These are phyloP conservation scores for Globisporangium spinosum DNA, from an alignment of 352 stramenopile genomes.

Conservation along the genomic window DNA sequence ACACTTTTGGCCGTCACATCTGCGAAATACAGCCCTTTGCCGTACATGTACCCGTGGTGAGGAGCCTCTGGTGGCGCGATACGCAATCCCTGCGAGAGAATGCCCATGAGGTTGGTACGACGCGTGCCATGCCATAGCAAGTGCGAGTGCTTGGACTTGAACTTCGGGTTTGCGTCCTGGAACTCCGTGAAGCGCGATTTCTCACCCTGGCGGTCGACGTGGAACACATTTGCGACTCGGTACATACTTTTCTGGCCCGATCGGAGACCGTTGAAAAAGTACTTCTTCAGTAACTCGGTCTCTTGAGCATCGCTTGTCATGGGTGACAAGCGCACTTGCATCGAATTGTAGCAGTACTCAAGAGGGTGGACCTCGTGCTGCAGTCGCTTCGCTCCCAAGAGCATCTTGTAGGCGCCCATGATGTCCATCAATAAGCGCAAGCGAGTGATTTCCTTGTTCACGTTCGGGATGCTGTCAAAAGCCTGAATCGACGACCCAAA, in stretches of 20 bases:
- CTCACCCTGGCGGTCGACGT: conserved; percentile 60
- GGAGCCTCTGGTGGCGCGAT: conserved; percentile 83
- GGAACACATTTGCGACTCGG: conserved; percentile 61
- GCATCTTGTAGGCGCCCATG: conserved; percentile 74
- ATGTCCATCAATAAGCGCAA: conserved; percentile 64
- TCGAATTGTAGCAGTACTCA: conserved; percentile 75
- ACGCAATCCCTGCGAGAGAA: conserved; percentile 79
- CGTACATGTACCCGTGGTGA: conserved; percentile 78
- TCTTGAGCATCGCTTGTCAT: conserved; percentile 31
- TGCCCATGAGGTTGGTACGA: conserved; percentile 83
- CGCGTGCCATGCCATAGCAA: conserved; percentile 85
- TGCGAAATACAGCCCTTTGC: conserved; percentile 86
- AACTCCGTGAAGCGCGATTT: conserved; percentile 44
- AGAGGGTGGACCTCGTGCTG: conserved; percentile 44
- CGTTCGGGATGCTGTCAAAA: conserved; percentile 50
- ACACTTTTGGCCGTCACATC: conserved; percentile 77
- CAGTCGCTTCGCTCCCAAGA: conserved; percentile 52
- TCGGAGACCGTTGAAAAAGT: conserved; percentile 59
- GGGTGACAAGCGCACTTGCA: conserved; percentile 57
- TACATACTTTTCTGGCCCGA: conserved; percentile 27
- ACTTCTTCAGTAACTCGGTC: conserved; percentile 44
- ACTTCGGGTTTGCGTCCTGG: conserved; percentile 30
- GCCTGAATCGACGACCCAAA: conserved; percentile 54
- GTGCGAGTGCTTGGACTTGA: conserved; percentile 41
- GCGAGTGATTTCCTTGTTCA: conserved; percentile 67